phyloP scores from a whole-genome alignment of 2,329 filamentous ascomycete species.

The Monilinia aucupariae region DNA sequence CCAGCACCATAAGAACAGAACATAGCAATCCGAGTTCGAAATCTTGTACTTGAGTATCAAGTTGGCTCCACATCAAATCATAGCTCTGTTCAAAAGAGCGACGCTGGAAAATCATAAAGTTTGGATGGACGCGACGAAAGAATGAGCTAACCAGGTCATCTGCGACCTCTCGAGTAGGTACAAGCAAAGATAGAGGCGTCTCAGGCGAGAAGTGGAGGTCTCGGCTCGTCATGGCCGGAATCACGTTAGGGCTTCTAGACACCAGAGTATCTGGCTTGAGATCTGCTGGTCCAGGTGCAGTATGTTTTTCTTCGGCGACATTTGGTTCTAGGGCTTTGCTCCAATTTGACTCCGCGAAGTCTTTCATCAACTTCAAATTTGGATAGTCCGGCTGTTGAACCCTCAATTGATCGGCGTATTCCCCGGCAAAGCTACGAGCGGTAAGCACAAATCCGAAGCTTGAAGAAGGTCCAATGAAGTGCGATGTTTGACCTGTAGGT shows the following conservation, averaged over 20 bases:
- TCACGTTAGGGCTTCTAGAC: slow-evolving; percentile 1
- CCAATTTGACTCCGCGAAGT: slow-evolving; percentile 31
- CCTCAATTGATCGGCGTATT: slow-evolving; percentile 29
- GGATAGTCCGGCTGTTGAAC: slow-evolving; percentile 27
- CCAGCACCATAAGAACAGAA: slow-evolving; percentile 36
- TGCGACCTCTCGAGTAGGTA: slow-evolving; percentile 37
- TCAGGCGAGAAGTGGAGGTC: slow-evolving; percentile 22
- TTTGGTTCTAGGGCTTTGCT: slow-evolving; percentile 33
- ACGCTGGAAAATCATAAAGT: slow-evolving; percentile 39
- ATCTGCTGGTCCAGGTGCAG: slow-evolving; percentile 7
- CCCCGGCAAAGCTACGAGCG: slow-evolving; percentile 32
- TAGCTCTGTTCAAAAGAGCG: slow-evolving; percentile 39
- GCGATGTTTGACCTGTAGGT: slow-evolving; percentile 27
- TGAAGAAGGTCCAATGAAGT: slow-evolving; percentile 34
- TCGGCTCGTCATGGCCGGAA: not conserved
- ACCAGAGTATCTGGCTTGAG: slow-evolving; percentile 5
- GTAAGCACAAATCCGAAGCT: slow-evolving; percentile 33
- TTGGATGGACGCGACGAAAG: slow-evolving; percentile 39
- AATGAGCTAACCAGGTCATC: slow-evolving; percentile 39
- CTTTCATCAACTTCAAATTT: slow-evolving; percentile 26
- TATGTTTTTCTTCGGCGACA: slow-evolving; percentile 24
- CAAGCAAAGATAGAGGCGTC: slow-evolving; percentile 25
- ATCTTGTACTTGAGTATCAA: slow-evolving; percentile 30
- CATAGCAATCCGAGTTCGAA: slow-evolving; percentile 40
- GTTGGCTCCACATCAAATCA: slow-evolving; percentile 36